phyloP scores from a whole-genome alignment of 2,329 filamentous ascomycete genomes.

The Diplodia seriata region DNA sequence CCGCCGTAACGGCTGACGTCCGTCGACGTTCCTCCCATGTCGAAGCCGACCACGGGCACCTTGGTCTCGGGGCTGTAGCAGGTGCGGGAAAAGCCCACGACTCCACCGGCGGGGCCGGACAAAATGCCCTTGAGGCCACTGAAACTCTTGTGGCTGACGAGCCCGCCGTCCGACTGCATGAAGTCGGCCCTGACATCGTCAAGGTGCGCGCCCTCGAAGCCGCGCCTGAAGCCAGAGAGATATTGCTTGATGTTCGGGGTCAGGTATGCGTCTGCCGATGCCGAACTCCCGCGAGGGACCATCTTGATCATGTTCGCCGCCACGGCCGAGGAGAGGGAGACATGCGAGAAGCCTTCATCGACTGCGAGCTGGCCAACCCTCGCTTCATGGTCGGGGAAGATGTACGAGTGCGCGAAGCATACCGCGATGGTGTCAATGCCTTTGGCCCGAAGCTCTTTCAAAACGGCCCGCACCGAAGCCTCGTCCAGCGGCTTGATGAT shows the following conservation, averaged over 20 bases:
- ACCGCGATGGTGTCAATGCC: conserved; percentile 48
- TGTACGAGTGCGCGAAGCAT: conserved; percentile 45
- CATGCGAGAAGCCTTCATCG: conserved; percentile 41
- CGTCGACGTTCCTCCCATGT: conserved; percentile 94
- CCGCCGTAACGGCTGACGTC: conserved; percentile 88
- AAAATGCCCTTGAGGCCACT: conserved; percentile 85
- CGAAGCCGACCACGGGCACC: conserved; percentile 89
- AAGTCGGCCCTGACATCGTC: conserved; percentile 64
- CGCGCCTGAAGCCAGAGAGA: conserved; percentile 38
- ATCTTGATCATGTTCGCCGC: conserved; percentile 41
- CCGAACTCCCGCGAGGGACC: conserved; percentile 39
- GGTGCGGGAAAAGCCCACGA: conserved; percentile 92
- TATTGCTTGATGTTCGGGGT: conserved; percentile 40
- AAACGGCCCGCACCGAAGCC: conserved; percentile 22
- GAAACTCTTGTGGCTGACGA: conserved; percentile 66
- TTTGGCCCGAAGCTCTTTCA: conserved; percentile 41
- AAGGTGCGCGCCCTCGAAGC: conserved; percentile 52
- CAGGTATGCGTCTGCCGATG: conserved; percentile 41
- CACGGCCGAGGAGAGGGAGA: conserved; percentile 68
- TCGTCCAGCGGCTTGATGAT: conserved; percentile 35
- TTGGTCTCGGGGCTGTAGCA: conserved; percentile 84
- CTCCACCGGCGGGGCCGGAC: conserved; percentile 89
- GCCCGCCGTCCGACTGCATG: conserved; percentile 70
- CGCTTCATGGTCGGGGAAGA: conserved; percentile 42
- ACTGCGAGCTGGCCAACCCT: conserved; percentile 40